Conservation (phyloP, 2,329 filamentous ascomycete species). For the Aphanocladium album region DNA sequence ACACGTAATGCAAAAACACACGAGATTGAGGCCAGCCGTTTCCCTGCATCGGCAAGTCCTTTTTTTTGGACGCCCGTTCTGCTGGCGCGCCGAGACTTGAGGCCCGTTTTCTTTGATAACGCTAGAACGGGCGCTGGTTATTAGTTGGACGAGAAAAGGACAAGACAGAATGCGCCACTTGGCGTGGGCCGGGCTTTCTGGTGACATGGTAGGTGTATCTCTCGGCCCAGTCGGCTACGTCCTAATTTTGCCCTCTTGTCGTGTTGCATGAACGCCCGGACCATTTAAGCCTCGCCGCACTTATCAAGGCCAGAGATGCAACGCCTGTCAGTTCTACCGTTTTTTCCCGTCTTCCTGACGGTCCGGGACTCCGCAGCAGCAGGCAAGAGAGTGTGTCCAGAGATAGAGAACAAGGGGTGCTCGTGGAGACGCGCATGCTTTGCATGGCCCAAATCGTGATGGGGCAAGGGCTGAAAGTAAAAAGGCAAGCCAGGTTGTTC, state of each 20-base stretch:
- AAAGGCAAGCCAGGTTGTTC: background rate
- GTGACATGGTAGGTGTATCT: background rate
- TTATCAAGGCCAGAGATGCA: background rate
- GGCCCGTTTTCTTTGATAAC: background rate
- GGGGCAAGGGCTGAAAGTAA: background rate
- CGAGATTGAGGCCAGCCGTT: background rate
- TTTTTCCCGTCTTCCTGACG: background rate
- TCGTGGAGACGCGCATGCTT: constrained; percentile 2
- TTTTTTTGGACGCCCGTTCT: background rate
- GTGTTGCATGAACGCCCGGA: background rate
- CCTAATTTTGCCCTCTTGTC: background rate
- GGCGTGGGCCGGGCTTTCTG: background rate
- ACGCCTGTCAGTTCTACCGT: background rate
- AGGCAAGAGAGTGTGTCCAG: background rate
- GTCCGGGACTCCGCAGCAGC: background rate
- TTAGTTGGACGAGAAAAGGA: background rate
- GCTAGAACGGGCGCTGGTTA: background rate
- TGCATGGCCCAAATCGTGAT: constrained; percentile 1
- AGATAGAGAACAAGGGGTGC: background rate
- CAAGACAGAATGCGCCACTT: background rate
- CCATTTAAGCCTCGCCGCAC: background rate
- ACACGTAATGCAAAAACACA: background rate
- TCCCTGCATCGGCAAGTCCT: background rate
- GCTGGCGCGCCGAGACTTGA: background rate
- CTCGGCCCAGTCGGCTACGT: background rate